phyloP scores from a whole-genome alignment of 345 rosid species.

The Pistacia integerrima region DNA sequence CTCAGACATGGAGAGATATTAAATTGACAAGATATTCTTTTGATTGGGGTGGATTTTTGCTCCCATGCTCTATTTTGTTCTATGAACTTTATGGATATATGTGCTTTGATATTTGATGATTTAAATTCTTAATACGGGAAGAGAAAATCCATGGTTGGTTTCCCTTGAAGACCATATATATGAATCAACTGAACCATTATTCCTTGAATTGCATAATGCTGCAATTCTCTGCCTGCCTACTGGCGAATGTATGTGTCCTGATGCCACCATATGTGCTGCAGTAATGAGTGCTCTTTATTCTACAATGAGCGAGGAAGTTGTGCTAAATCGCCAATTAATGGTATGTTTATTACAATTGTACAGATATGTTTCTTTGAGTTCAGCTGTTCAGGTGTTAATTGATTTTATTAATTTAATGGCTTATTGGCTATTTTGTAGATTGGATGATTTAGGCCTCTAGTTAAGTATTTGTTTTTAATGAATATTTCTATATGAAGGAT shows the following conservation, averaged over 20 bases:
- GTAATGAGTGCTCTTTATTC: conserved; percentile 93
- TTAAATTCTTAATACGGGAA: conserved; percentile 45
- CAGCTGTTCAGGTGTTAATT: not conserved
- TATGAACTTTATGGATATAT: no score
- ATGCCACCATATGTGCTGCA: conserved; percentile 81
- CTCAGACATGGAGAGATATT: no score
- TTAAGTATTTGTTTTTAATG: not conserved
- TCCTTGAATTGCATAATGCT: conserved; percentile 83
- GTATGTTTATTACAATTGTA: conserved; percentile 36
- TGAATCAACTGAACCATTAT: conserved; percentile 48
- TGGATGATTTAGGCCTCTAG: conserved; percentile 8
- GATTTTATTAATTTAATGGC: conserved; percentile 4
- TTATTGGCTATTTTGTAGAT: conserved; percentile 1
- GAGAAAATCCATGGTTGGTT: conserved; percentile 74
- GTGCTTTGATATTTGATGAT: conserved; percentile 24
- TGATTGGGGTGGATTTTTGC: not conserved
- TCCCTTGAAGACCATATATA: conserved; percentile 53
- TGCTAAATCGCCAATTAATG: conserved; percentile 76
- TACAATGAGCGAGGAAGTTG: conserved; percentile 77
- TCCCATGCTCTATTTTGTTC: not conserved
- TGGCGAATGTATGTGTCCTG: conserved; percentile 91
- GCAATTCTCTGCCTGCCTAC: conserved; percentile 93
- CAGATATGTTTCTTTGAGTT: not conserved
- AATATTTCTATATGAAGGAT: no score
- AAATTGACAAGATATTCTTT: conserved; percentile 9